Conservation (phyloP, 345 rosid genomes). For the Rhizophora apiculata region DNA sequence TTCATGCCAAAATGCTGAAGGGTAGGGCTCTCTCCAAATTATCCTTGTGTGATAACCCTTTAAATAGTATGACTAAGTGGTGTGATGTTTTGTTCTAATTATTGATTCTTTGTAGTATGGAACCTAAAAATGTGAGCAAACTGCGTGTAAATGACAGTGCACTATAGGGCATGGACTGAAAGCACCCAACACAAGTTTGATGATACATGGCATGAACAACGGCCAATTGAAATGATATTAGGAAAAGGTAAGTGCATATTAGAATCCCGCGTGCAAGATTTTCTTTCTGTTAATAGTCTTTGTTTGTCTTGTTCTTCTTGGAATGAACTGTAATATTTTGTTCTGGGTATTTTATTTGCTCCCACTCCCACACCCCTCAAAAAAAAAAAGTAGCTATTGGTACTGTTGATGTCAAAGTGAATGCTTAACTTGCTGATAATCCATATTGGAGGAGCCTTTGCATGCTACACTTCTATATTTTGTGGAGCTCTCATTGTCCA, state of each 20-base stretch:
- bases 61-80: background rate
- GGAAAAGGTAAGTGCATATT: constrained; percentile 63
- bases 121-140: constrained; percentile 19
- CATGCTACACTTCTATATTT: no score
- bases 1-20: background rate
- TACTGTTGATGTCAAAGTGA: background rate
- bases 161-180: constrained; percentile 84
- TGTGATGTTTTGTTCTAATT: background rate
- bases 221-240: constrained; percentile 68
- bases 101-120: background rate
- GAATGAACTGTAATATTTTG: background rate
- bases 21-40: background rate
- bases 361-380: no score
- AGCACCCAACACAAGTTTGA: constrained; percentile 80
- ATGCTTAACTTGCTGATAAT: background rate
- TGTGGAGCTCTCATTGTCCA: background rate
- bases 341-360: background rate
- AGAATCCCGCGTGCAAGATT: background rate
- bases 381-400: background rate
- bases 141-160: constrained; percentile 46
- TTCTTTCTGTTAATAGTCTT: background rate
- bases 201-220: constrained; percentile 88
- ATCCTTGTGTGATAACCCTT: background rate
- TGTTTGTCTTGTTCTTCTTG: background rate
- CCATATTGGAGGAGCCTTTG: no score